phyloP scores from a whole-genome alignment of 2,329 filamentous ascomycete species.

The Colletotrichum chrysophilum region DNA sequence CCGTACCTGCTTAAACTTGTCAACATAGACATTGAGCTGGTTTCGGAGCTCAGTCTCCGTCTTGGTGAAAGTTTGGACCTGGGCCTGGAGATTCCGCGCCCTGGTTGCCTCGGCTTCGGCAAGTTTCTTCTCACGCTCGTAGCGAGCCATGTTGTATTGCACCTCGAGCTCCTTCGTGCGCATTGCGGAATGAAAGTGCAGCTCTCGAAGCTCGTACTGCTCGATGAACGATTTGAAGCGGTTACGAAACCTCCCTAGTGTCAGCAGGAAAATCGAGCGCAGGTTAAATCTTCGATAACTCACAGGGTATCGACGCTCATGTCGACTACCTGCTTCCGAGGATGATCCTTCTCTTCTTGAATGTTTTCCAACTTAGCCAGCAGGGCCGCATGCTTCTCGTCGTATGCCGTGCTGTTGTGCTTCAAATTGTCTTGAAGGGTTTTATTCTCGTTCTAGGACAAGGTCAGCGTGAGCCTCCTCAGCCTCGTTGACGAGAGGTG shows the following conservation, averaged over 20 bases:
- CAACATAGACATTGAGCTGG: conserved; percentile 97
- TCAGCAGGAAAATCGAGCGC: conserved; percentile 9
- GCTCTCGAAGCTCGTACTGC: conserved; percentile 93
- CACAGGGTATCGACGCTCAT: conserved; percentile 73
- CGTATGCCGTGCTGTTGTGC: conserved; percentile 80
- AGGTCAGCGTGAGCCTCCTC: not conserved
- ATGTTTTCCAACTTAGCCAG: conserved; percentile 87
- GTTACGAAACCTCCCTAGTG: conserved; percentile 74
- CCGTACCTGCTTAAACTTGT: conserved; percentile 98
- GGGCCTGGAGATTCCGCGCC: conserved; percentile 83
- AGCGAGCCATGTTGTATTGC: conserved; percentile 86
- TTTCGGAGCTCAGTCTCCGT: conserved; percentile 93
- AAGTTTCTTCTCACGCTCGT: conserved; percentile 87
- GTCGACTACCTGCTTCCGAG: conserved; percentile 80
- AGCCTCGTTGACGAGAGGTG: conserved; percentile 5
- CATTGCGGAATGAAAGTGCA: conserved; percentile 91
- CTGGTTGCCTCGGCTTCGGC: conserved; percentile 82
- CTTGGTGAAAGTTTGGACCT: conserved; percentile 94
- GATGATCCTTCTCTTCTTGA: conserved; percentile 84
- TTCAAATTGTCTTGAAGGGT: conserved; percentile 87
- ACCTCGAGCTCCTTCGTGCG: conserved; percentile 96
- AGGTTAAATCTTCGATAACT: not conserved
- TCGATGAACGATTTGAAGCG: conserved; percentile 96
- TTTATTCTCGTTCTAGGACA: conserved; percentile 83
- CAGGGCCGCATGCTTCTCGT: conserved; percentile 81